Percentiles rank a stretch among this genome's conserved stretches.
phyloP scores from a whole-genome alignment of 1,139 yeast species.

The Taiozyma sp. region DNA sequence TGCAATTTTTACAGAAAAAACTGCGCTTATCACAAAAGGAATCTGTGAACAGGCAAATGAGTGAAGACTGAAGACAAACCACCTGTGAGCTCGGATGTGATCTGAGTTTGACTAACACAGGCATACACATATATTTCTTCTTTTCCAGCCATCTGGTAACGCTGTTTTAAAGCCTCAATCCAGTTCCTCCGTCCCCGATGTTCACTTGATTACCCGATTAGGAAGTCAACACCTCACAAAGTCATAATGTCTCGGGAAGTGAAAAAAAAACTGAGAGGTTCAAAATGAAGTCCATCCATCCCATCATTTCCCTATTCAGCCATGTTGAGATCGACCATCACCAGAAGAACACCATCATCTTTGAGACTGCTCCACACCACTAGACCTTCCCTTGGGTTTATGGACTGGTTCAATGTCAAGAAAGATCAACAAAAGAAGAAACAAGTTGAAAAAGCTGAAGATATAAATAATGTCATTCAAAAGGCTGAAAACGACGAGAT shows the following conservation, averaged over 20 bases:
- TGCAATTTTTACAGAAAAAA: neutral
- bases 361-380: slow-evolving; percentile 20
- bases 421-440: slow-evolving; percentile 12
- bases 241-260: neutral
- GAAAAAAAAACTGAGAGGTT: neutral
- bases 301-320: neutral
- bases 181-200: neutral
- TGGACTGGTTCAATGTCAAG: slow-evolving; percentile 33
- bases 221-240: slow-evolving; percentile 7
- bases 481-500: slow-evolving; percentile 22
- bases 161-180: neutral
- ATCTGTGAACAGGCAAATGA: neutral
- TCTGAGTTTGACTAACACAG: too few relatives aligned
- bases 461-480: slow-evolving; percentile 20
- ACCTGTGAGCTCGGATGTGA: too few relatives aligned
- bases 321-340: slow-evolving; percentile 1
- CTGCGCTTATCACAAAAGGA: neutral
- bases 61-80: neutral
- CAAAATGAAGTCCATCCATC: neutral
- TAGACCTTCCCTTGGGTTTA: slow-evolving; percentile 25
- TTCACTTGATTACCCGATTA: slow-evolving; percentile 2
- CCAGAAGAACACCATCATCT: neutral
- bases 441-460: slow-evolving; percentile 14
- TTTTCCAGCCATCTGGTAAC: too few relatives aligned
- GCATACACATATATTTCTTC: neutral